These are phyloP conservation scores for Blastomyces emzantsi DNA, from an alignment of 2,329 filamentous ascomycete species.

Conservation along the genomic window DNA sequence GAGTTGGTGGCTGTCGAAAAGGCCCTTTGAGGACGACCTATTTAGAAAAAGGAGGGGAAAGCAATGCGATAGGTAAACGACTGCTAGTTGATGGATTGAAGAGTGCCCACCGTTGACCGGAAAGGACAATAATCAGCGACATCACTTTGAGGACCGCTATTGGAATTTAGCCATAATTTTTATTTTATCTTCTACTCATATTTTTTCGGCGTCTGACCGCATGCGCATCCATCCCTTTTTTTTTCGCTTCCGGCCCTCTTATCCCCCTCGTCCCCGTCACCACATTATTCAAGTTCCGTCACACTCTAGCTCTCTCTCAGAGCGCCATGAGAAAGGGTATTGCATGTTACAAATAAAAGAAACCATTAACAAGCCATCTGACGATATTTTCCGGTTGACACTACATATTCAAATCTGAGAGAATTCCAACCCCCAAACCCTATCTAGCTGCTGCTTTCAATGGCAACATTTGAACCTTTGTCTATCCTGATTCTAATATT, in stretches of 20 bases:
- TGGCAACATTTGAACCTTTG: too few species aligned
- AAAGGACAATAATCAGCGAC: too few species aligned
- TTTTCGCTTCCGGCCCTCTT: not conserved
- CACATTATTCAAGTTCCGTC: not conserved
- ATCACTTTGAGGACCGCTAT: not conserved
- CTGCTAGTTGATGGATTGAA: not conserved
- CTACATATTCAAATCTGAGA: not conserved
- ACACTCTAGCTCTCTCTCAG: not conserved
- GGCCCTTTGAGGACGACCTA: not conserved
- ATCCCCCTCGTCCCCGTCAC: not conserved
- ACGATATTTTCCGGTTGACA: not conserved
- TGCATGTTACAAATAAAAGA: not conserved
- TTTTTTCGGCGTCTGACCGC: not conserved
- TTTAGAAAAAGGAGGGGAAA: not conserved
- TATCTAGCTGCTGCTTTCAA: not conserved
- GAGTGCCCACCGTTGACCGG: too few species aligned
- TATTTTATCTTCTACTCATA: not conserved
- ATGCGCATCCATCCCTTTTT: not conserved
- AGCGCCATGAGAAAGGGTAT: not conserved
- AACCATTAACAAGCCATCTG: not conserved
- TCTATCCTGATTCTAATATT: not conserved
- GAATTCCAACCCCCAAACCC: not conserved
- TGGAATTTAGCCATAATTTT: not conserved
- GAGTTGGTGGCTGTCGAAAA: conserved; percentile 19
- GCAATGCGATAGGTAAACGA: not conserved